A percentile compares a stretch with the other conserved stretches of the same genome.
Conservation (phyloP, 2,329 filamentous ascomycete species). For the Lachnum nothofagi region DNA sequence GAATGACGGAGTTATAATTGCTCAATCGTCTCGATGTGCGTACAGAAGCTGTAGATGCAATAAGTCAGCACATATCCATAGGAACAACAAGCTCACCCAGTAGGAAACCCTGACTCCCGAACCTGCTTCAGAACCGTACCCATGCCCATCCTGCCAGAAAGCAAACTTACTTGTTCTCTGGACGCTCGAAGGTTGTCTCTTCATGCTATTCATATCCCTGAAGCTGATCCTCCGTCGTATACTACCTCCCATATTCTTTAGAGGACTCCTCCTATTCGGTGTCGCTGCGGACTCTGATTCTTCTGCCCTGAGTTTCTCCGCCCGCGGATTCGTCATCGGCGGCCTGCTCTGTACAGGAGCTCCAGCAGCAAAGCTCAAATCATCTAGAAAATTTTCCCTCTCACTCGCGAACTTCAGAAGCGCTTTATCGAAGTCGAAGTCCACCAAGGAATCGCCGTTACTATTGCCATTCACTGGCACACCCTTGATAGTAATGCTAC, state of each 20-base stretch:
- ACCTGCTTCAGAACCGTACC: neutral
- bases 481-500: constrained; percentile 59
- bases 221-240: constrained; percentile 89
- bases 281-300: constrained; percentile 46
- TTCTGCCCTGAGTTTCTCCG: constrained; percentile 75
- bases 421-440: constrained; percentile 91
- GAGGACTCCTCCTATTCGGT: constrained; percentile 40
- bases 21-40: constrained; percentile 85
- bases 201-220: constrained; percentile 90
- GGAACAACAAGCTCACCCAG: constrained; percentile 3
- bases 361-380: constrained; percentile 82
- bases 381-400: constrained; percentile 86
- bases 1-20: constrained; percentile 98
- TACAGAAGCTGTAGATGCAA: constrained; percentile 50
- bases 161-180: constrained; percentile 62
- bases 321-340: constrained; percentile 70
- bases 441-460: constrained; percentile 39
- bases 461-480: constrained; percentile 20
- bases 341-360: constrained; percentile 61
- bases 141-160: constrained; percentile 1
- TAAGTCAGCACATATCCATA: constrained; percentile 8
- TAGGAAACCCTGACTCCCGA: neutral
- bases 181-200: constrained; percentile 70
- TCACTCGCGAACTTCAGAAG: constrained; percentile 93
- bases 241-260: constrained; percentile 63